phyloP scores from a whole-genome alignment of 2,329 filamentous ascomycete species.

The Pseudocercospora fuligena region DNA sequence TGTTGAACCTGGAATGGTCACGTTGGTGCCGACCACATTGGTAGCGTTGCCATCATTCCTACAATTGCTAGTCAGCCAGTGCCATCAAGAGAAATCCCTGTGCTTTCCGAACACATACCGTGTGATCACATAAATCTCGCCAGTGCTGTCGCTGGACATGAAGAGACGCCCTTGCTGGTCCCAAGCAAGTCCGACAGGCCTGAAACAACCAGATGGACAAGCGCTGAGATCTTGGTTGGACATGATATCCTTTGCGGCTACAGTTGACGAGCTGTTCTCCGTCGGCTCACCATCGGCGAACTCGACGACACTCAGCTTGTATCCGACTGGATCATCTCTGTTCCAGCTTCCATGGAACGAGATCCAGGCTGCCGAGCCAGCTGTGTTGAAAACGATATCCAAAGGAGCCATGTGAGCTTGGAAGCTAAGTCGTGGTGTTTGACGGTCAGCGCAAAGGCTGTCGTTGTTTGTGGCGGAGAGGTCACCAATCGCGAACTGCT shows the following conservation, averaged over 20 bases:
- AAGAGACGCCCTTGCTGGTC: constrained; percentile 61
- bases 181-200: constrained; percentile 64
- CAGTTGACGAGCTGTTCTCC: constrained; percentile 51
- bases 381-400: constrained; percentile 69
- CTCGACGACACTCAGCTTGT: constrained; percentile 54
- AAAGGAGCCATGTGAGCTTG: constrained; percentile 72
- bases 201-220: constrained; percentile 65
- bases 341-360: constrained; percentile 75
- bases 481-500: constrained; percentile 55
- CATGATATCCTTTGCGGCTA: constrained; percentile 54
- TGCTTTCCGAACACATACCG: not conserved
- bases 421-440: constrained; percentile 62
- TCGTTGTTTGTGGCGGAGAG: constrained; percentile 52
- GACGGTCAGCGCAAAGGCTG: constrained; percentile 47
- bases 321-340: constrained; percentile 54
- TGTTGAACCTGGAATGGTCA: not conserved
- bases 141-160: constrained; percentile 66
- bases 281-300: constrained; percentile 55
- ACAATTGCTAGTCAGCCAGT: not conserved
- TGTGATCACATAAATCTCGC: constrained; percentile 65
- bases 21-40: not conserved
- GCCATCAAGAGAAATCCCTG: not conserved
- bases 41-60: constrained; percentile 2
- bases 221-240: constrained; percentile 57
- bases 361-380: constrained; percentile 65